Percentiles rank a stretch among this genome's conserved stretches.
Conservation (phyloP, 306 rosid genomes). For the Vigna hirtella region DNA sequence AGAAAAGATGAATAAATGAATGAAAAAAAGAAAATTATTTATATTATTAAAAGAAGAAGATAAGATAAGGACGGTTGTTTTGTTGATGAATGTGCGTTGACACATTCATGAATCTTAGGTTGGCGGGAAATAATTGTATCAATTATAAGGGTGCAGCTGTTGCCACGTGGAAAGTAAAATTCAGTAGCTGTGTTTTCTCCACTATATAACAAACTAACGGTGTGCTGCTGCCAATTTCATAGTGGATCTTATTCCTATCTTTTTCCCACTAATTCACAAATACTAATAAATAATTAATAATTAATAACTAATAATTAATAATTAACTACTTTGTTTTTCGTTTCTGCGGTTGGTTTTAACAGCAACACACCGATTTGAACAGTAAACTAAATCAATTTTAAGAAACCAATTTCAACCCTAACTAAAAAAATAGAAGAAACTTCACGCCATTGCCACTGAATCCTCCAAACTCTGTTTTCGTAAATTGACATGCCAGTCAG, state of each 20-base stretch:
- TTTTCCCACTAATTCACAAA: background rate
- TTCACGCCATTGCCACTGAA: background rate
- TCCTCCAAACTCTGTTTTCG: background rate
- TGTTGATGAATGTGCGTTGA: constrained; percentile 29
- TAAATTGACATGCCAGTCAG: background rate
- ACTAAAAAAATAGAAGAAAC: constrained; percentile 15
- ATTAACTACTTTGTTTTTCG: background rate
- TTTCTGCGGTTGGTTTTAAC: background rate
- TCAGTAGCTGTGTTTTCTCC: constrained; percentile 8
- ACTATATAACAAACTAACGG: background rate
- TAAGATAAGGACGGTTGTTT: constrained; percentile 42
- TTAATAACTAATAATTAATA: no score
- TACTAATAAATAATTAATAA: background rate
- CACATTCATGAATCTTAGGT: constrained; percentile 40
- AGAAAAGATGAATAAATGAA: background rate
- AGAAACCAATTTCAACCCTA: background rate
- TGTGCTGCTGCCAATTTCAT: background rate
- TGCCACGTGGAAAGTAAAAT: constrained; percentile 48
- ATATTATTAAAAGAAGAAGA: constrained; percentile 19
- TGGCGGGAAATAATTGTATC: constrained; percentile 49
- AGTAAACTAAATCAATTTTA: background rate
- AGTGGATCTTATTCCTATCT: background rate
- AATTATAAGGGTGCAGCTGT: constrained; percentile 28
- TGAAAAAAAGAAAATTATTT: background rate
- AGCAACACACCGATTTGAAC: background rate